A percentile compares a stretch with the other conserved stretches of the same genome.
These are phyloP conservation scores for Medicago truncatula DNA, from an alignment of 306 rosid genomes.

Conservation along the genomic window DNA sequence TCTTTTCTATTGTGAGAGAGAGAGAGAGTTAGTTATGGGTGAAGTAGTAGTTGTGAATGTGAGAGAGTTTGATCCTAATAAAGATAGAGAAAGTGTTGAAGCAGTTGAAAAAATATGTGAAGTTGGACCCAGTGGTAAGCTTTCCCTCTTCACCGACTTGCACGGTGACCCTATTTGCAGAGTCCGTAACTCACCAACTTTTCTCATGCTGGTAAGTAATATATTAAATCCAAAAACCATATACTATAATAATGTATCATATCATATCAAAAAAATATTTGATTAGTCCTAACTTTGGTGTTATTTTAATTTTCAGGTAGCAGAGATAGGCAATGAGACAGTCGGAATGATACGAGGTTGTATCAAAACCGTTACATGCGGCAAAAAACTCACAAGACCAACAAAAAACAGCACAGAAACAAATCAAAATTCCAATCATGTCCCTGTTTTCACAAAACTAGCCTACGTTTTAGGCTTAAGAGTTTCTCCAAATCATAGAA, in stretches of 20 bases:
- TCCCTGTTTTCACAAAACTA: constrained; percentile 76
- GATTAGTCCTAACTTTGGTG: too few species aligned
- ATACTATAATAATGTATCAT: background rate
- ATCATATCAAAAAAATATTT: too few species aligned
- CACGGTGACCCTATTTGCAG: constrained; percentile 94
- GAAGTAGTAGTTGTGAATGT: constrained; percentile 42
- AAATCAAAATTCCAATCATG: constrained; percentile 32
- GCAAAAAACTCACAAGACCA: constrained; percentile 60
- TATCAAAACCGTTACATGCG: constrained; percentile 94
- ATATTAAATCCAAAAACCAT: background rate
- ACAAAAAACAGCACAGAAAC: constrained; percentile 27
- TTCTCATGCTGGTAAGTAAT: constrained; percentile 72
- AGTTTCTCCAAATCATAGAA: constrained; percentile 83
- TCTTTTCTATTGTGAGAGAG: background rate
- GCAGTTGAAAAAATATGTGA: constrained; percentile 81
- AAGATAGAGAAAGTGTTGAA: constrained; percentile 63
- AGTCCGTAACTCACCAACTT: constrained; percentile 94
- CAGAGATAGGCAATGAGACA: constrained; percentile 66
- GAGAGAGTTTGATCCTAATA: constrained; percentile 71
- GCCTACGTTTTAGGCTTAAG: constrained; percentile 92
- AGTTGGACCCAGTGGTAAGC: constrained; percentile 75
- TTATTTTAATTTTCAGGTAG: constrained; percentile 59
- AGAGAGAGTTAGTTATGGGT: background rate
- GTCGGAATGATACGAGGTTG: constrained; percentile 93
- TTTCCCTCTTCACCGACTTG: constrained; percentile 90